Evolutionary conservation across 2,329 filamentous ascomycete species (phyloP), one percentile per base, ranked within the genome.

Genomic region (Cladophialophora bantiana): DNA sequence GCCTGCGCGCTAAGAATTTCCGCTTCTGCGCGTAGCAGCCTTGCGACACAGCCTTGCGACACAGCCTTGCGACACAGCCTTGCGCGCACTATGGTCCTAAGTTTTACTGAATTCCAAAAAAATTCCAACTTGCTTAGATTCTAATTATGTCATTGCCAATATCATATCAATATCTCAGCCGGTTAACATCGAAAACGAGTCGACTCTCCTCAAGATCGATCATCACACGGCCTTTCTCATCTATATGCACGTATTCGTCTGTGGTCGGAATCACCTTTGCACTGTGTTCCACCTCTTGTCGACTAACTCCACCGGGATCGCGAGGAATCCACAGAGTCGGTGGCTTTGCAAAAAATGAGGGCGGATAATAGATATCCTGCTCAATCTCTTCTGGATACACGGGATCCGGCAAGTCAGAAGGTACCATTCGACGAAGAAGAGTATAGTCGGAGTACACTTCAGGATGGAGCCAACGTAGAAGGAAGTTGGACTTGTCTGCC

Each of bases 311-410:
- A 48, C 88, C 88, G 0, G 84, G 79, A 74, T 97, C 93, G 61
- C 86, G 83, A 0, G 93, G 92, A 35, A 97, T 91, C 93, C 93
- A 96, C 2, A 96, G 81, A 36, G 89, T 81, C 0, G 91, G 91
- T 2, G 86, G 80, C 61, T 83, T 72, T 67, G 86, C 84, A 15
- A 79, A 84, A 70, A 94, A 84, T 0, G 89, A 87, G 0, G 92
- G 92, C 68, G 93, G 88, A 75, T 86, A 86, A 78, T 92, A 94
- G 0, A 91, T 93, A 50, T 90, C 85, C 2, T 82, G 81, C 68
- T 89, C 83, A 7, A 88, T 80, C 53, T 88, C 82, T 0, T 84
- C 82, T 0, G 86, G 81, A 75, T 94, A 94, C 2, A 86, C 83
- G 13, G 86, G 82, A 74, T 69, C 67, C 4, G 70, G 67, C 13